phyloP scores from a whole-genome alignment of 129 eudicot genomes.

The Pseudognaphalium luteoalbum region DNA sequence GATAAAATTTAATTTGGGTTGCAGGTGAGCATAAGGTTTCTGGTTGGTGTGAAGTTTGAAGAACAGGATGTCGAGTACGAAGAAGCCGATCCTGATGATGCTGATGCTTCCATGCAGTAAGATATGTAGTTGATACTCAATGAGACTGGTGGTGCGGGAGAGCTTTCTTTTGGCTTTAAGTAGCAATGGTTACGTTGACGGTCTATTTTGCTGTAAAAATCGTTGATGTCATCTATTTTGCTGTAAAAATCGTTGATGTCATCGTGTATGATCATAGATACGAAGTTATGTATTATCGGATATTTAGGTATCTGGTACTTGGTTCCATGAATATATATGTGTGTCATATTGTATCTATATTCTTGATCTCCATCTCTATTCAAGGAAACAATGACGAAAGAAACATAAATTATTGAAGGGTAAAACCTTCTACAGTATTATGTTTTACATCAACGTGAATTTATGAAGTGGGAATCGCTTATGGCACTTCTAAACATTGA shows the following conservation, averaged over 20 bases:
- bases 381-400: background rate
- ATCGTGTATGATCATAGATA: background rate
- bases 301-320: slow-evolving; percentile 12
- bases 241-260: slow-evolving; percentile 22
- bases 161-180: background rate
- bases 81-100: slow-evolving; percentile 33
- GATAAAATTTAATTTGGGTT: background rate
- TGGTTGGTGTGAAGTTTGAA: slow-evolving; percentile 82
- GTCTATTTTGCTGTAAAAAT: slow-evolving; percentile 35
- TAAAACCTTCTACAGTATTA: too few species aligned
- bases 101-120: slow-evolving; percentile 17
- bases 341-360: slow-evolving; percentile 18
- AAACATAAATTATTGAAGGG: background rate
- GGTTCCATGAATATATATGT: background rate
- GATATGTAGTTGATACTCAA: background rate
- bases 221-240: slow-evolving; percentile 31
- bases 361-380: background rate
- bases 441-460: too few species aligned
- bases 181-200: background rate
- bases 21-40: slow-evolving; percentile 76
- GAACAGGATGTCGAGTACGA: slow-evolving; percentile 69
- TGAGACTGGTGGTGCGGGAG: background rate
- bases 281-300: slow-evolving; percentile 16
- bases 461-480: too few species aligned
- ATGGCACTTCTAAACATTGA: too few species aligned